Evolutionary conservation across 306 rosid species (phyloP), one percentile per base, ranked within the genome.

Genomic region (Neltuma alba): DNA sequence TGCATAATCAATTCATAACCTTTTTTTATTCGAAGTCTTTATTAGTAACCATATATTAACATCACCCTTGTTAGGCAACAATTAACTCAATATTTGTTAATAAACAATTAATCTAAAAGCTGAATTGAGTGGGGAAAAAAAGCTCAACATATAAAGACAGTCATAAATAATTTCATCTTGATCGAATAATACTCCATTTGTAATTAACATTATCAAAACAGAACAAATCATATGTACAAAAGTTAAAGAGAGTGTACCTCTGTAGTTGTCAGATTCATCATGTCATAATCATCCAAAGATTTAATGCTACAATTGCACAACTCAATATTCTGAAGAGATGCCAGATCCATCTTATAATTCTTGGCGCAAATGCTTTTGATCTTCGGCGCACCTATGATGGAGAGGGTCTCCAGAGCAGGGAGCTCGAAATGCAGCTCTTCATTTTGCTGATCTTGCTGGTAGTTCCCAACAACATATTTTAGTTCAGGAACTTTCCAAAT

Each of bases 381-480:
- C 12, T 72, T 62, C 72, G 73, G 72, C 27, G 64, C 9, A 25
- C 9, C 7, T 5, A 4, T 16, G 13, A 80, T 66, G n/a, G 10
- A 33, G 10, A 80, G 42, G 27, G 20, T 27, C 25, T 48, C 34
- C 44, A 80, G 48, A 72, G 3, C 45, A 62, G 83, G 83, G 41
- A 80, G 78, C 15, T 72, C 45, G 47, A 80, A 71, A 30, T 62
- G 34, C 31, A 62, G 27, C 7, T 62, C 60, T 6, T 52, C 52
- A 34, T 34, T 64, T 4, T 79, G 70, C 6, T 52, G 2, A 11
- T 52, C 60, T 2, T 52, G 30, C 31, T 16, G 28, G 15, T 7
- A 62, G 33, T 45, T 21, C 2, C 74, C 74, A 47, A 80, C 48
- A 4, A 80, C 16, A 63, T 48, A 80, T 36, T 71, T 80, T 64